Evolutionary conservation across 306 rosid species (phyloP), one percentile per base, ranked within the genome.

Genomic region (Cucurbita maxima): DNA sequence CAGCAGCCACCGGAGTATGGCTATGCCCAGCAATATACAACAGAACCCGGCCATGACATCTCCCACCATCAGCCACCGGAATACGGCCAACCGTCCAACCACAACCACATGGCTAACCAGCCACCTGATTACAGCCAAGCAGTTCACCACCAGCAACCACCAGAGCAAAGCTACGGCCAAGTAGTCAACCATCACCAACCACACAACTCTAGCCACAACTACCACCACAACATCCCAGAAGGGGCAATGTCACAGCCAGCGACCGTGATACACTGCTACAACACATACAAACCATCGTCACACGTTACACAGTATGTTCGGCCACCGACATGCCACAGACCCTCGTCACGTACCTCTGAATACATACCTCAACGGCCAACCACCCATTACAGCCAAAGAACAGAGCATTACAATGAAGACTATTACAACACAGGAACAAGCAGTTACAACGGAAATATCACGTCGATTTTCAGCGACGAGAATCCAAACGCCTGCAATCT

Each of bases 401-500:
- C 75, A 60, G 96, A 83, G 37, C 77, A 79, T 62, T 83, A 84
- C 81, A 37, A 55, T 72, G 87, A 82, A 74, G 90, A 85, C 57
- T 77, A 84, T 16, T 61, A 61, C 76, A 76, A 55, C 67, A 75
- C 47, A 4, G 78, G 72, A 14, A 75, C 52, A 25, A 50, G 73
- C 52, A 71, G 79, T 56, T 81, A 66, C 38, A 77, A 73, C 60
- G 91, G 87, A 22, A 82, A 81, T 76, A 79, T 94, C 68, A 81
- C 82, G 44, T 88, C 92, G 60, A 80, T 94, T 62, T 94, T 94
- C 82, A 94, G 96, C 41, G 97, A 94, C 58, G 97, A 94, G 82
- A 91, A 94, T 84, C 99, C 97, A 0, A 91, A 94, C 72, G 95
- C 97, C n/a, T 94, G 97, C 79, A 64, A 71, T n/a, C 76, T 91